A percentile compares a stretch with the other conserved stretches of the same genome.
phyloP scores from a whole-genome alignment of 306 rosid genomes.

The Cucurbita moschata region DNA sequence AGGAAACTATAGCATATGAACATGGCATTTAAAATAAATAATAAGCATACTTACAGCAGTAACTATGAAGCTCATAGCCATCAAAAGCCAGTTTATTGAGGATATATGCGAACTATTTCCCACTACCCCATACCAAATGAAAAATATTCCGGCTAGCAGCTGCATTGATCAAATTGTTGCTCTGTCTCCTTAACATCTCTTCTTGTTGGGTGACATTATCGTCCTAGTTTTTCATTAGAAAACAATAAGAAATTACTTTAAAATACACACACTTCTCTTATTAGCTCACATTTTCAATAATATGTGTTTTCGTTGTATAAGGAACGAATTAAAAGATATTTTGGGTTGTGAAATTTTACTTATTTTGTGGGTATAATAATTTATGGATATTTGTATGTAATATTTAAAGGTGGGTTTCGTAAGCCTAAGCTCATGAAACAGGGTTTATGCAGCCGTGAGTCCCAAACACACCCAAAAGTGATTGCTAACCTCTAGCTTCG shows the following conservation, averaged over 20 bases:
- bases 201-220: constrained; percentile 54
- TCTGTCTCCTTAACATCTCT: constrained; percentile 60
- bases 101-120: not conserved
- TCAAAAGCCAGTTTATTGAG: not conserved
- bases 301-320: not conserved
- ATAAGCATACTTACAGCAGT: not conserved
- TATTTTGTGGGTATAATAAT: not conserved
- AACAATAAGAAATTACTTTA: not conserved
- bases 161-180: constrained; percentile 44
- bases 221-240: constrained; percentile 30
- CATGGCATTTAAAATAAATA: not conserved
- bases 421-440: not conserved
- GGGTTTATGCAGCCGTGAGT: not conserved
- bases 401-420: not conserved
- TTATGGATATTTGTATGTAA: not conserved
- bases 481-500: not conserved
- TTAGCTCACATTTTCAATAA: no score
- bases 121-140: constrained; percentile 67
- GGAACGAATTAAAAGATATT: not conserved
- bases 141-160: constrained; percentile 78
- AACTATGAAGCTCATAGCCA: not conserved
- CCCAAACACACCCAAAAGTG: not conserved
- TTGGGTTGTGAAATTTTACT: not conserved
- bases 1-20: not conserved
- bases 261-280: not conserved